Conservation (phyloP, 2,329 filamentous ascomycete species). For the Trichoderma sp. region DNA sequence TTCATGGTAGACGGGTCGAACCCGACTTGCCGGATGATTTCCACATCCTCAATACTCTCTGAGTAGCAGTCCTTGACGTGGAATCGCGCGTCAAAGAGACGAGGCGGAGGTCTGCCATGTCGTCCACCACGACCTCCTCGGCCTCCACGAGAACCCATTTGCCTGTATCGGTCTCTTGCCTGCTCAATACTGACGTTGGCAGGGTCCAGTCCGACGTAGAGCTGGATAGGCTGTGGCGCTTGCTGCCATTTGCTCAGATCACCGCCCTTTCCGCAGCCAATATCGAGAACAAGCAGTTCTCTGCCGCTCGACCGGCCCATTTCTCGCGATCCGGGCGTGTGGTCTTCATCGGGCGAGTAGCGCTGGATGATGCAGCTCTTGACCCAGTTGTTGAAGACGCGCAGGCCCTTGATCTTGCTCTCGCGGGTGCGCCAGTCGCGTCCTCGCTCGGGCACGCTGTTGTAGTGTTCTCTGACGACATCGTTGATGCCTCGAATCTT, state of each 20-base stretch:
- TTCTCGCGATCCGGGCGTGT: conserved; percentile 58
- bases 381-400: conserved; percentile 98
- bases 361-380: conserved; percentile 98
- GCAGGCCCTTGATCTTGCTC: conserved; percentile 89
- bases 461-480: conserved; percentile 91
- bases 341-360: conserved; percentile 80
- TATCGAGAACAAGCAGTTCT: conserved; percentile 79
- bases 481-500: conserved; percentile 64
- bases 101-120: conserved; percentile 46
- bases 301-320: conserved; percentile 50
- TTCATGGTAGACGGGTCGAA: conserved; percentile 75
- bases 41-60: conserved; percentile 75
- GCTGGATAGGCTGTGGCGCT: conserved; percentile 82
- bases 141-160: conserved; percentile 62
- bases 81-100: conserved; percentile 82
- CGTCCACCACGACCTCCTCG: conserved; percentile 54
- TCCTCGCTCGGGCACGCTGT: conserved; percentile 88
- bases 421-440: conserved; percentile 93
- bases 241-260: conserved; percentile 96
- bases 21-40: conserved; percentile 80
- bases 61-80: conserved; percentile 90
- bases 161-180: conserved; percentile 76
- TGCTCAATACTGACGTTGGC: conserved; percentile 91
- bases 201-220: conserved; percentile 93
- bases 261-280: conserved; percentile 95